Percentiles rank a stretch among this genome's conserved stretches.
Conservation (phyloP, 1,284 basidiomycete species). For the Malassezia psittaci region DNA sequence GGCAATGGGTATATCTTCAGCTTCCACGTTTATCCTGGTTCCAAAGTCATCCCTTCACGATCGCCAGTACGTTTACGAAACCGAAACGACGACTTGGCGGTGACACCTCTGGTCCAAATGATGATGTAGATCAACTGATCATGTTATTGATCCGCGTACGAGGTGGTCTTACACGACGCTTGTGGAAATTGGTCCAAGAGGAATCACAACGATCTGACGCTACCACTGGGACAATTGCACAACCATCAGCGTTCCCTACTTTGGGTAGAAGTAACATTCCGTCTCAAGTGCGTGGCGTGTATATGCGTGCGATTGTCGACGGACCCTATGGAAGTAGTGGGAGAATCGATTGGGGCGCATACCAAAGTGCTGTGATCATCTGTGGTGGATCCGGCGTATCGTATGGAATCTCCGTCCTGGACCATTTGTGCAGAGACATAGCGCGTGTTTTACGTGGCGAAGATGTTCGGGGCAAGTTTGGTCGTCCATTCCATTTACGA, state of each 20-base stretch:
- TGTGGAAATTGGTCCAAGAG: constrained; percentile 55
- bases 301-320: constrained; percentile 61
- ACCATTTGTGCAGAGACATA: constrained; percentile 55
- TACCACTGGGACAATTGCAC: background rate
- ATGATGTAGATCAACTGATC: constrained; percentile 53
- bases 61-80: constrained; percentile 49
- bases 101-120: constrained; percentile 1
- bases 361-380: constrained; percentile 60
- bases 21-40: constrained; percentile 62
- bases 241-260: constrained; percentile 1
- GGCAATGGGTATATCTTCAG: constrained; percentile 66
- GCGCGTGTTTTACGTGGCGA: constrained; percentile 53
- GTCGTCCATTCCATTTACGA: constrained; percentile 52
- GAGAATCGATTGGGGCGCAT: constrained; percentile 58
- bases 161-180: constrained; percentile 63
- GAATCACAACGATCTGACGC: background rate
- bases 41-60: constrained; percentile 72
- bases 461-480: constrained; percentile 28
- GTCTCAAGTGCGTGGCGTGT: constrained; percentile 50
- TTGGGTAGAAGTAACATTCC: background rate
- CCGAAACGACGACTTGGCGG: constrained; percentile 14
- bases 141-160: constrained; percentile 67
- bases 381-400: constrained; percentile 71
- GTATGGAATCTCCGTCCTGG: constrained; percentile 64
- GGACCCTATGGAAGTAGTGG: constrained; percentile 68